phyloP scores from a whole-genome alignment of 2,329 filamentous ascomycete species.

The Metarhizium humberi region DNA sequence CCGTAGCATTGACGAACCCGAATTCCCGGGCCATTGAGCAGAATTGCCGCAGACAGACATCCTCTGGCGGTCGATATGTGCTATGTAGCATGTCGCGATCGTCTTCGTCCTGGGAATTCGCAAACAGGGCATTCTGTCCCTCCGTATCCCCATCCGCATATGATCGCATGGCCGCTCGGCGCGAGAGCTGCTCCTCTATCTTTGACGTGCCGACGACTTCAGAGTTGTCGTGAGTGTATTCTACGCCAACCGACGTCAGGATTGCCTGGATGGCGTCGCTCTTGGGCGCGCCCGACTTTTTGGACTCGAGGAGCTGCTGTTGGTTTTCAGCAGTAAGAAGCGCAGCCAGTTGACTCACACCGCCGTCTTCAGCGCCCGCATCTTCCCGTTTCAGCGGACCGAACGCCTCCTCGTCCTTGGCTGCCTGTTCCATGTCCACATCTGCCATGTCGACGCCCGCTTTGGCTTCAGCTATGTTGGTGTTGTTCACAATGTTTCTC shows the following conservation, averaged over 20 bases:
- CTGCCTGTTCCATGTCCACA: constrained; percentile 58
- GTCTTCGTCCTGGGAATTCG: constrained; percentile 32
- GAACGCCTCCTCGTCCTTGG: constrained; percentile 41
- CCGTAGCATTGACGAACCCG: constrained; percentile 65
- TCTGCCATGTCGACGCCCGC: constrained; percentile 75
- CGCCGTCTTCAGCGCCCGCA: constrained; percentile 51
- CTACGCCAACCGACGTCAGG: constrained; percentile 75
- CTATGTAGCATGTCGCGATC: constrained; percentile 22
- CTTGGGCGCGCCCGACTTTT: constrained; percentile 31
- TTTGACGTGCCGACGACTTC: constrained; percentile 91
- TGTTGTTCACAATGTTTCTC: constrained; percentile 96
- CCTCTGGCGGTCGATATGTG: constrained; percentile 61
- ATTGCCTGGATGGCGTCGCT: constrained; percentile 83
- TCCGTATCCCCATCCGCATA: constrained; percentile 34
- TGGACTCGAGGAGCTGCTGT: constrained; percentile 21
- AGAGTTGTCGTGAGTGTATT: constrained; percentile 94
- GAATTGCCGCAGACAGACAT: constrained; percentile 73
- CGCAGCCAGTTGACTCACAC: constrained; percentile 62
- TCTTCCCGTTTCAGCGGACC: constrained; percentile 35
- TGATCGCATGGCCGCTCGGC: constrained; percentile 57
- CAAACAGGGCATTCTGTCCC: constrained; percentile 49
- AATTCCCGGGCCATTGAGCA: constrained; percentile 79
- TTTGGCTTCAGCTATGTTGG: constrained; percentile 88
- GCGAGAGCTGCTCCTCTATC: constrained; percentile 77
- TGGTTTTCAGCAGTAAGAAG: constrained; percentile 39